These are phyloP conservation scores for Phytopythium montanum DNA, from an alignment of 352 stramenopile genomes.

Conservation along the genomic window DNA sequence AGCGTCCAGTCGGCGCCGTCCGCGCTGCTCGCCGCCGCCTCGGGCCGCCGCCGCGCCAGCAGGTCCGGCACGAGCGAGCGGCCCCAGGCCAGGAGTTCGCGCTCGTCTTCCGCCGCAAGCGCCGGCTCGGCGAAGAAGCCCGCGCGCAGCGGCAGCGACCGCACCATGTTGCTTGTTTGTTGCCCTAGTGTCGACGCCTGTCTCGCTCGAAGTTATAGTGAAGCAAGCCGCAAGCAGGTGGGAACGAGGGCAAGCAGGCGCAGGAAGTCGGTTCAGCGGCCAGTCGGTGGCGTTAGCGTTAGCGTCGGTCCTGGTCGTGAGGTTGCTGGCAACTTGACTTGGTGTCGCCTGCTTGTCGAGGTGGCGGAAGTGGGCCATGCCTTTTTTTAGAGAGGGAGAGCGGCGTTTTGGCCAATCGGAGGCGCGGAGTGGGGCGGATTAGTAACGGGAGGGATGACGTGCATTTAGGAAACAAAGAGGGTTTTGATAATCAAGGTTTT, in stretches of 20 bases:
- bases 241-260: too few species aligned
- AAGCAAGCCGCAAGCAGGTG: neutral
- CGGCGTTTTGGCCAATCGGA: neutral
- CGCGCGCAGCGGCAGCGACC: slow-evolving; percentile 67
- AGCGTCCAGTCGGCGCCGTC: slow-evolving; percentile 77
- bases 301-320: too few species aligned
- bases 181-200: neutral
- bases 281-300: neutral
- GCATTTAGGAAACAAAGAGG: neutral
- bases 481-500: neutral
- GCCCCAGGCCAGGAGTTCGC: slow-evolving; percentile 70
- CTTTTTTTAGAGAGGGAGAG: neutral
- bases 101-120: slow-evolving; percentile 56
- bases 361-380: neutral
- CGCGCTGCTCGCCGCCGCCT: slow-evolving; percentile 21
- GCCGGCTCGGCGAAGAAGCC: slow-evolving; percentile 73
- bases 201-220: too few species aligned
- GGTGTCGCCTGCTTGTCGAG: slow-evolving; percentile 3
- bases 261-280: neutral
- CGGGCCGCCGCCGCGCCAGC: slow-evolving; percentile 3
- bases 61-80: slow-evolving; percentile 67
- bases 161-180: slow-evolving; percentile 43
- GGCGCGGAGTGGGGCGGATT: neutral
- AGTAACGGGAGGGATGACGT: slow-evolving; percentile 4
- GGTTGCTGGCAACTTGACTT: too few species aligned